Base-by-base conservation (phyloP, 805 yeast genomes). In the Metschnikowia drakensbergensis region DNA sequence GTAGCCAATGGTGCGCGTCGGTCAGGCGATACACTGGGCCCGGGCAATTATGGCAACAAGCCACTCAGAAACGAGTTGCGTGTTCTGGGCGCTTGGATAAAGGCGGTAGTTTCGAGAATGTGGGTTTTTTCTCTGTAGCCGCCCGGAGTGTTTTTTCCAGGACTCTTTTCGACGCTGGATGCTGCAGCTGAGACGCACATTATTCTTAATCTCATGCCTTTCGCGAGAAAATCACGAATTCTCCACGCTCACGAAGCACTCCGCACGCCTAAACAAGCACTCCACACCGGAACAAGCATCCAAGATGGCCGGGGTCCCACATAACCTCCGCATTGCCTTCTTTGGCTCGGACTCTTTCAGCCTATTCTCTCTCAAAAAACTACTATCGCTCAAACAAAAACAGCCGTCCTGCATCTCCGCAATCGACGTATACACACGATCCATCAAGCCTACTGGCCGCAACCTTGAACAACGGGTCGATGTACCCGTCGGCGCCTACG, bases 261-360 rank as follows among this genome's bases (percentile, higher is more conserved):
- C n/a, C 13, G 33, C 13, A 11, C 33, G n/a, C 13, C 33, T n/a
- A 31, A n/a, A 11, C n/a, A 3, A 31, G 33, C 33, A 11, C 10
- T n/a, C n/a, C n/a, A 1, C 33, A 3, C 13, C 10, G 33, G 7
- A n/a, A 33, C 29, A 23, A 8, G n/a, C n/a, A 22, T 8, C 13
- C 28, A 37, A 4, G 5, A 37, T 37, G 41, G 11, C n/a, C 5
- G 25, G 8, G 26, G 13, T n/a, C 13, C 30, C 11, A 7, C 3
- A 6, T 1, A 27, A 11, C 17, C 54, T 50, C 25, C 50, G 54
- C 33, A 63, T 88, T 7, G 87, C 89, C 1, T 86, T 80, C 59
- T 88, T 88, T 63, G 96, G 96, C 0, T 79, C 90, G 1, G 96
- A 88, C 60, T 64, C 63, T 23, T 88, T 88, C 64, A 82, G 90